Evolutionary conservation across 1,284 basidiomycete genomes (phyloP).

Genomic region (Fomitiporia mediterranea): DNA sequence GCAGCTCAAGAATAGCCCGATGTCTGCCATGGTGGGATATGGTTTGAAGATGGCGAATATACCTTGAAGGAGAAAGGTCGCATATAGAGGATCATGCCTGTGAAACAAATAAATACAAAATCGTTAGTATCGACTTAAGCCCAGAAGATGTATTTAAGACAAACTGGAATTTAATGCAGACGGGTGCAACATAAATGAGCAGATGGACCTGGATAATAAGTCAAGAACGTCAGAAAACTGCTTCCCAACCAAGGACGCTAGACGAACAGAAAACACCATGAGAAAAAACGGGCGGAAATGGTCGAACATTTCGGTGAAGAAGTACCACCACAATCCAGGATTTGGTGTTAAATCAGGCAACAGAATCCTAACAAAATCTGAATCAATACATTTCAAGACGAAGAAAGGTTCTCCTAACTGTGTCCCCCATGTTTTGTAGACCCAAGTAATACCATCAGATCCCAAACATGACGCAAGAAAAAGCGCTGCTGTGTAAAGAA

Average conservation of each 20-base stretch:
- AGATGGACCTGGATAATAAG: slow-evolving; percentile 65
- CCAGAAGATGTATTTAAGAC: background rate
- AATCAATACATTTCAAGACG: background rate
- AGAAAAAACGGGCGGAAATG: slow-evolving; percentile 96
- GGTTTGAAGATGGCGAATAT: slow-evolving; percentile 85
- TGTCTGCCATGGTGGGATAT: slow-evolving; percentile 88
- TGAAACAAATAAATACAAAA: slow-evolving; percentile 1
- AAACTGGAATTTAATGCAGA: slow-evolving; percentile 84
- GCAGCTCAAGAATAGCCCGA: slow-evolving; percentile 81
- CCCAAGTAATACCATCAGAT: slow-evolving; percentile 60
- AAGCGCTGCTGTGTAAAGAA: slow-evolving; percentile 45
- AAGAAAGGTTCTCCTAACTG: slow-evolving; percentile 49
- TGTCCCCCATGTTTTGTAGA: slow-evolving; percentile 77
- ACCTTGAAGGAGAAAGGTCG: slow-evolving; percentile 72
- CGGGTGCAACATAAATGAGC: slow-evolving; percentile 77
- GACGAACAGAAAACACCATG: slow-evolving; percentile 85
- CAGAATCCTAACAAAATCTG: slow-evolving; percentile 42
- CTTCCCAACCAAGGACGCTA: background rate
- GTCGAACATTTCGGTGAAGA: slow-evolving; percentile 99
- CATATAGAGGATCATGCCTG: slow-evolving; percentile 84
- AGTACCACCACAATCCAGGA: slow-evolving; percentile 97
- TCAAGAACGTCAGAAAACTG: background rate
- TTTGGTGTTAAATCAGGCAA: slow-evolving; percentile 90
- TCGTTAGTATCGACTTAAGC: background rate
- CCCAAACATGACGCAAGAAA: slow-evolving; percentile 47